Base-by-base conservation (phyloP, 495 filamentous ascomycete species). In the Parachaetomium inaequale region DNA sequence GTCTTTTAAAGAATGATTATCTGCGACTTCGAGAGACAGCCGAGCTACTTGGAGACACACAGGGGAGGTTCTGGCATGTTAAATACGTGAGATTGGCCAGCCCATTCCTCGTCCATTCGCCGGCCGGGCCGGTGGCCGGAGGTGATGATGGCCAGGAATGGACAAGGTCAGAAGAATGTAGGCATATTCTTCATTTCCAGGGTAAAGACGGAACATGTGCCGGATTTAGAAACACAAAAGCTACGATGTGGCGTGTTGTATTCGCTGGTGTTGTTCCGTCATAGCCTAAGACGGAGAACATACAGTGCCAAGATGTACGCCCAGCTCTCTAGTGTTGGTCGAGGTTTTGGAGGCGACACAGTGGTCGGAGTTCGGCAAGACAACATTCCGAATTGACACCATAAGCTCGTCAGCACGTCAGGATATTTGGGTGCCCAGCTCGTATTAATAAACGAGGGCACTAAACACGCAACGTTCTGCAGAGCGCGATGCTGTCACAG, bases 221-320 rank as follows among this genome's bases (percentile, higher is more conserved):
- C 38, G 4, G 31, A 63, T 43, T 63, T 63, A 58, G 56, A 49
- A 59, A 40, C 36, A 54, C 21, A 7, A 55, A 49, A 29, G 21
- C 26, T 15, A 59, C 49, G n/a, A 14, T 7, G 34, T 63, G 32
- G 21, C 31, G 26, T 40, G 36, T 54, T 63, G 43, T 47, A 32
- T 31, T 52, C n/a, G 25, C 45, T 25, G 14, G 11, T 8, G 15
- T 31, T 1, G 0, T 43, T 54, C 47, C 38, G 17, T 47, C n/a
- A 47, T 59, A 55, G 56, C 62, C 62, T 63, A 59, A 40, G 34
- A 36, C n/a, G 47, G 36, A 21, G 57, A 63, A 53, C 47, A 8
- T 29, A 36, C 51, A 29, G 19, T 52, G 51, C 40, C 42, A 56
- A 62, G 42, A 15, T 45, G 42, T 11, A 17, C 15, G 31, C 40